A percentile compares a stretch with the other conserved stretches of the same genome.
phyloP scores from a whole-genome alignment of 2,329 filamentous ascomycete species.

The Verticillium zaregamsianum region DNA sequence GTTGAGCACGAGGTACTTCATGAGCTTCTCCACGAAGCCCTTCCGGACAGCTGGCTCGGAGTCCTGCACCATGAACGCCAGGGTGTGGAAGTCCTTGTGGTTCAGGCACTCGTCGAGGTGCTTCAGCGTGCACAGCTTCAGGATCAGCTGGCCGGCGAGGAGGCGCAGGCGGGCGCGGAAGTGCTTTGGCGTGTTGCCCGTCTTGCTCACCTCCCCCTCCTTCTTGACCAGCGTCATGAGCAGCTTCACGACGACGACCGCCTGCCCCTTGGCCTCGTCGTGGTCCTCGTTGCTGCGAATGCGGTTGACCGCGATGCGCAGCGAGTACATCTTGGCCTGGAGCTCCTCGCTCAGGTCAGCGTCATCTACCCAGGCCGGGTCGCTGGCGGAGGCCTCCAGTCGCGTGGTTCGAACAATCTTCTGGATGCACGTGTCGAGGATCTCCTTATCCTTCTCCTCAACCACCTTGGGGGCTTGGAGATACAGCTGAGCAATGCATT shows the following conservation, averaged over 20 bases:
- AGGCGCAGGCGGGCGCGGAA: constrained; percentile 81
- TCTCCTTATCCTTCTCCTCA: constrained; percentile 68
- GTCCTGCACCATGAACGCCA: constrained; percentile 81
- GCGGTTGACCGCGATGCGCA: constrained; percentile 83
- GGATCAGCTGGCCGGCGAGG: constrained; percentile 70
- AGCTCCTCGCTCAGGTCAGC: constrained; percentile 74
- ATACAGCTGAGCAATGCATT: constrained; percentile 69
- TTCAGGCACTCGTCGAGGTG: constrained; percentile 72
- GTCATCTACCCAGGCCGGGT: constrained; percentile 64
- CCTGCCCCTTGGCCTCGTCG: constrained; percentile 52
- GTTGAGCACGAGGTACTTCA: constrained; percentile 79
- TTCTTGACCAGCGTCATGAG: constrained; percentile 71
- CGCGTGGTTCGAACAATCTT: constrained; percentile 70
- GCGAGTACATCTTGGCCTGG: constrained; percentile 74
- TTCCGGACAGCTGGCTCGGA: constrained; percentile 67
- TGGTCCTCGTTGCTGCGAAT: constrained; percentile 58
- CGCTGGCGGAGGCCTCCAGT: constrained; percentile 50
- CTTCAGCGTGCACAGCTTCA: constrained; percentile 80
- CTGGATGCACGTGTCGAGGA: constrained; percentile 73
- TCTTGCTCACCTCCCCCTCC: constrained; percentile 76
- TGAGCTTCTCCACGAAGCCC: constrained; percentile 77
- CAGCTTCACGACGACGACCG: constrained; percentile 70
- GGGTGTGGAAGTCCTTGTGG: constrained; percentile 70
- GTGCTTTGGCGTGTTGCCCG: constrained; percentile 67
- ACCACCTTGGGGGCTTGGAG: constrained; percentile 70